Evolutionary conservation across 176 grass and related monocot genomes (phyloP).

Genomic region (Ensete ventricosum): DNA sequence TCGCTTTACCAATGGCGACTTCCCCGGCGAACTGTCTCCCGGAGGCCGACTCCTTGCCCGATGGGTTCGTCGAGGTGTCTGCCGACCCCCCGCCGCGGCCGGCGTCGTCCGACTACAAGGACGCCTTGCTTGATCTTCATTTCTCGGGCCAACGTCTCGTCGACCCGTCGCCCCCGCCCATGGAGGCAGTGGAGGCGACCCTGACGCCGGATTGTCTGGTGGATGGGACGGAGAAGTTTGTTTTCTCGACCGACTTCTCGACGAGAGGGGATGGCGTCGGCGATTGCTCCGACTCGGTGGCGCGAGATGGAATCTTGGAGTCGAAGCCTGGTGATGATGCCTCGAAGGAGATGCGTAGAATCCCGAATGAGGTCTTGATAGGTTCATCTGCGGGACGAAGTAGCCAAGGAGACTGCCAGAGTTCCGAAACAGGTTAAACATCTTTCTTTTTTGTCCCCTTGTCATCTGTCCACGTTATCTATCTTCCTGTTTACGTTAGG

Average conservation of each 20-base stretch:
- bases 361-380: neutral
- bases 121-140: conserved; percentile 17
- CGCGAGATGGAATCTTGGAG: neutral
- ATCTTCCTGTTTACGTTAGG: neutral
- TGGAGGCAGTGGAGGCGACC: conserved; percentile 18
- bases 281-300: neutral
- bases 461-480: too few species aligned
- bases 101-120: conserved; percentile 13
- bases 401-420: neutral
- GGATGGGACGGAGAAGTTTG: conserved; percentile 31
- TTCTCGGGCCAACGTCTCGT: conserved; percentile 2
- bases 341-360: neutral
- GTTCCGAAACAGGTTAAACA: neutral
- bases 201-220: conserved; percentile 17
- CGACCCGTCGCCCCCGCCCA: neutral
- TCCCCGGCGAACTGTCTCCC: conserved; percentile 63
- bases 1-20: conserved; percentile 38
- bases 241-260: conserved; percentile 5
- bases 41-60: conserved; percentile 74
- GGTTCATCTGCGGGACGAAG: neutral
- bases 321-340: neutral
- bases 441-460: neutral
- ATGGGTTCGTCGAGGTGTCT: conserved; percentile 74
- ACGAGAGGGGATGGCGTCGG: conserved; percentile 10
- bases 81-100: conserved; percentile 7